Evolutionary conservation across 768 basidiomycete species (phyloP), one percentile per base, ranked within the genome.

Genomic region (Tubosaeta brunneosetosa): DNA sequence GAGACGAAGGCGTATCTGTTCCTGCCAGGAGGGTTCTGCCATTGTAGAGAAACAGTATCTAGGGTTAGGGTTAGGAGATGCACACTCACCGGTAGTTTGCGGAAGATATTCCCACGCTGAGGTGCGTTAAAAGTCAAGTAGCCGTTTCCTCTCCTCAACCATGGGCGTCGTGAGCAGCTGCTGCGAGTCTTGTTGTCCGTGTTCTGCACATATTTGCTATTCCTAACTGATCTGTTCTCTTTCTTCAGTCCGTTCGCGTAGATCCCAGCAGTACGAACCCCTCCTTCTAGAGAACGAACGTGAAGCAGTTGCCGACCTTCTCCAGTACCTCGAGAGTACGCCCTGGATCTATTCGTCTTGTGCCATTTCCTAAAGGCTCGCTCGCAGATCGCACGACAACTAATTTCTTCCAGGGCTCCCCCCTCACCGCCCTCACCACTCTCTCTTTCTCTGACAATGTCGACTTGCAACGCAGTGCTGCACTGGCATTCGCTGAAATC

Each of bases 391-490:
- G 97, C 61, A 87, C 90, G 3, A 94, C 92, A 8, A 98, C 97
- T 73, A 97, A 99, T 75, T 99, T 99, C 81, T 99, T 98, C 77
- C 79, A 82, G 47, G 97, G 95, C 50, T 84, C 86, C 16, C 95
- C 97, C 17, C 85, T 99, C 53, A 79, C 86, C 48, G 94, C 97
- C 36, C 76, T 99, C 51, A 97, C 95, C 12, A 98, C 93, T 47
- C 87, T 99, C 56, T 95, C 94, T 22, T 99, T 97, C 76, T 94
- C 91, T 19, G 97, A 98, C 74, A 99, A 99, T 73, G 95, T 99
- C 60, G 97, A 98, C 74, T 80, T 99, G 17, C 97, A 99, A 75
- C 84, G 97, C 46, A 95, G 92, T 58, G 97, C 97, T 2, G 97
- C 97, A 4, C 82, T 99, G 41, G 97, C 97, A 0, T 99, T 98